Evolutionary conservation across 225 moss, liverwort and hornwort species (phyloP).

Genomic region (Neckera pumila): DNA sequence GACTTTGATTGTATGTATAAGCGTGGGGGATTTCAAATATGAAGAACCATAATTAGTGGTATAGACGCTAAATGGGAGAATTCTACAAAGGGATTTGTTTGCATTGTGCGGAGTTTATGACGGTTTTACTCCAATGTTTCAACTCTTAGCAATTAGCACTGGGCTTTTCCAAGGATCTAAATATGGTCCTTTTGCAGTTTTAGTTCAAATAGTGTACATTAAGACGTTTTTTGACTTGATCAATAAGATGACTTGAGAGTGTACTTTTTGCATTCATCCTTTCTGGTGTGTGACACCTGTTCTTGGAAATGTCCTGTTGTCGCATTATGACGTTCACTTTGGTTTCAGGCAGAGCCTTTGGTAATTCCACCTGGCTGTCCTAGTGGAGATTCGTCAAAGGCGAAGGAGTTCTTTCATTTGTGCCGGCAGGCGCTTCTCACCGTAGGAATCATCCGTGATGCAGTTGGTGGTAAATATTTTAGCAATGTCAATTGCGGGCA

Average conservation of each 20-base stretch:
- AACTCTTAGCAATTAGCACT: background rate
- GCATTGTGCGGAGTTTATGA: background rate
- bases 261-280: background rate
- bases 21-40: background rate
- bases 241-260: background rate
- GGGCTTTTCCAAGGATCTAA: background rate
- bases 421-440: constrained; percentile 77
- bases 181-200: background rate
- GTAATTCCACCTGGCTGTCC: constrained; percentile 65
- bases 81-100: background rate
- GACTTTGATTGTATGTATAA: background rate
- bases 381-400: constrained; percentile 40
- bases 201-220: background rate
- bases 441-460: constrained; percentile 92
- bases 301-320: background rate
- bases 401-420: constrained; percentile 50
- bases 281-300: background rate
- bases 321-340: background rate
- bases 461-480: constrained; percentile 44
- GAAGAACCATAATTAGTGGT: background rate
- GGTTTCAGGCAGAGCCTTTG: constrained; percentile 41
- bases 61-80: background rate
- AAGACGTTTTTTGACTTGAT: background rate
- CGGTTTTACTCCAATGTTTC: background rate
- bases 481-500: background rate